Percentiles rank a stretch among this genome's conserved stretches.
Evolutionary conservation across 164 flowering plant genomes (phyloP).

Genomic region (Nymphaea colorata): DNA sequence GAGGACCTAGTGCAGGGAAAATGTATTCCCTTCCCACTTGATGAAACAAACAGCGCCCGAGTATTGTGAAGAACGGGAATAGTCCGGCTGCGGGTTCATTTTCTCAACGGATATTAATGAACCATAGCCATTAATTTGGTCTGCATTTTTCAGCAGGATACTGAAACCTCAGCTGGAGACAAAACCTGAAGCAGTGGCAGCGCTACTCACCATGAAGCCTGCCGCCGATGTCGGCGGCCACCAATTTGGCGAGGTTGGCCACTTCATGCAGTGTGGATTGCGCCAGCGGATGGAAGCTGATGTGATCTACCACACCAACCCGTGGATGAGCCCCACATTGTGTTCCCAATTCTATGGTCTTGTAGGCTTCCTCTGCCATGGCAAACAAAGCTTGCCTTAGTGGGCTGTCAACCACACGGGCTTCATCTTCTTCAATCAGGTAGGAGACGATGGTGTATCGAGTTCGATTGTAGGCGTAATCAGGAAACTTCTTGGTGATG

Average conservation of each 20-base stretch:
- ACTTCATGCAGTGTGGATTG: slow-evolving; percentile 58
- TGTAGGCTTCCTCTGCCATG: slow-evolving; percentile 52
- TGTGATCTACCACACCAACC: slow-evolving; percentile 66
- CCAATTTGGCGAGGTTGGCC: slow-evolving; percentile 51
- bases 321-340: slow-evolving; percentile 69
- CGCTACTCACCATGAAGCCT: slow-evolving; percentile 42
- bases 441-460: slow-evolving; percentile 40
- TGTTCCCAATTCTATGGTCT: slow-evolving; percentile 38
- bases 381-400: slow-evolving; percentile 32
- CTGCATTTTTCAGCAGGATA: too few relatives aligned
- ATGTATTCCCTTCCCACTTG: too few relatives aligned
- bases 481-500: slow-evolving; percentile 51
- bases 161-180: too few relatives aligned
- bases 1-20: too few relatives aligned
- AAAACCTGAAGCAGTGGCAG: too few relatives aligned
- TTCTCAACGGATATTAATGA: too few relatives aligned
- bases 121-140: too few relatives aligned
- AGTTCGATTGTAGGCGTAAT: slow-evolving; percentile 43
- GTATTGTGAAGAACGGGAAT: too few relatives aligned
- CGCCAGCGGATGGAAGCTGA: slow-evolving; percentile 61
- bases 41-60: too few relatives aligned
- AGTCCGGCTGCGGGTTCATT: too few relatives aligned
- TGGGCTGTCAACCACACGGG: slow-evolving; percentile 34
- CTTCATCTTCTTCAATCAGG: slow-evolving; percentile 12
- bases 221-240: slow-evolving; percentile 50